Base-by-base conservation (phyloP, 306 rosid species). In the Prunus padus region DNA sequence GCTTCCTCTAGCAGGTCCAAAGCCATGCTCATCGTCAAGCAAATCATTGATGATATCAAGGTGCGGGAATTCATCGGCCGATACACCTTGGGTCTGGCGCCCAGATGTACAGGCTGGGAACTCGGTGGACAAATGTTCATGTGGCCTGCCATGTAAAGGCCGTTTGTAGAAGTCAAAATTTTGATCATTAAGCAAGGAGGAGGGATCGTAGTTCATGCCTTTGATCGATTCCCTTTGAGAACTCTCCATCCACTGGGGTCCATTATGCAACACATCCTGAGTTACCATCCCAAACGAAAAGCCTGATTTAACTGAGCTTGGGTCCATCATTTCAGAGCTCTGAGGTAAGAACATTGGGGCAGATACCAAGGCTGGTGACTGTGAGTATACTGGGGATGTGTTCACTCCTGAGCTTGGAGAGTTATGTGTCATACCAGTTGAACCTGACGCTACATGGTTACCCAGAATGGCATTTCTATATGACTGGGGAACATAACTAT, bases 1-100 rank as follows among this genome's bases (percentile, higher is more conserved):
- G 77, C 79, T 75, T 44, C 73, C 79, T 69, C 71, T 72, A 9
- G 81, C 62, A 0, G 85, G 76, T 72, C 90, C 92, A 50, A 75
- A 76, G 62, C 81, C 84, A 30, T 86, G 79, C 49, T 89, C 99
- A 72, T 96, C 99, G 47, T 96, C 97, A 23, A 96, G 98, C 72
- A 96, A 88, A 77, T 92, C 99, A 77, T 96, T 96, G 82, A 96
- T 96, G 68, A 96, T 92, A 80, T 96, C 99, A 31, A 96, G 92
- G 83, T 96, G 98, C 2, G 99, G 99, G 80, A 96, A 96, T 64
- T 95, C 99, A 71, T 96, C 98, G 4, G 83, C 88, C 67, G 85
- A 73, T 65, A 86, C 76, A 49, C 92, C 97, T 89, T 85, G 98
- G 75, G 72, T 74, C 72, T 85, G 92, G 37, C 86, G 96, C 72